Evolutionary conservation across 257 asterid species (phyloP).

Genomic region (Scutellaria baicalensis): DNA sequence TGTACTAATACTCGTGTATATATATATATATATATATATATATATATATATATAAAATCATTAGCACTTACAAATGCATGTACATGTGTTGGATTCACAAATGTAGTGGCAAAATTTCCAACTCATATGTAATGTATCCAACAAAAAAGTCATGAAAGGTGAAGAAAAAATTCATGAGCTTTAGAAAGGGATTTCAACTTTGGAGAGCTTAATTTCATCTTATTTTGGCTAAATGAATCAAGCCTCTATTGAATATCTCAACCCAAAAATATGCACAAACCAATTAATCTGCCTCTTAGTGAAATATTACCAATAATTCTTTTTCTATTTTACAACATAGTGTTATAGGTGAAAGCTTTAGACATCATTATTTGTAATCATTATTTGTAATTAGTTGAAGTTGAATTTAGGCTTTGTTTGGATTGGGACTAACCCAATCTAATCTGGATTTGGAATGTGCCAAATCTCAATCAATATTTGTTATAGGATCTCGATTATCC

Average conservation of each 20-base stretch:
- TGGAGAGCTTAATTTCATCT: not conserved
- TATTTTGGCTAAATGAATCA: not conserved
- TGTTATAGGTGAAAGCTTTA: not conserved
- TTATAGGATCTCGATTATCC: too few relatives aligned
- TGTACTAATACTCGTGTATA: too few relatives aligned
- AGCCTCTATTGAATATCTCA: not conserved
- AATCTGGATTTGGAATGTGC: too few relatives aligned
- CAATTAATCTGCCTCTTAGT: not conserved
- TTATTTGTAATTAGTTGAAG: not conserved
- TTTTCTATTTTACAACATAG: too few relatives aligned
- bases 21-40: too few relatives aligned
- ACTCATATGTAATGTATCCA: not conserved
- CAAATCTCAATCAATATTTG: too few relatives aligned
- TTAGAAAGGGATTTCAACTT: not conserved
- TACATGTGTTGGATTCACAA: not conserved
- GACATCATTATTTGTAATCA: constrained; percentile 14
- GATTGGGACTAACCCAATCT: too few relatives aligned
- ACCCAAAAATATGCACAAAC: not conserved
- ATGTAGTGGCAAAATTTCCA: not conserved
- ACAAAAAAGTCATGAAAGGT: not conserved
- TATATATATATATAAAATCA: too few relatives aligned
- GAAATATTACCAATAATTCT: too few relatives aligned
- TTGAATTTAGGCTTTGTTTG: too few relatives aligned
- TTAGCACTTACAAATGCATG: too few relatives aligned
- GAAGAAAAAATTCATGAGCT: not conserved